Base-by-base conservation (phyloP, 441 rosid species). In the Codiaeum variegatum region DNA sequence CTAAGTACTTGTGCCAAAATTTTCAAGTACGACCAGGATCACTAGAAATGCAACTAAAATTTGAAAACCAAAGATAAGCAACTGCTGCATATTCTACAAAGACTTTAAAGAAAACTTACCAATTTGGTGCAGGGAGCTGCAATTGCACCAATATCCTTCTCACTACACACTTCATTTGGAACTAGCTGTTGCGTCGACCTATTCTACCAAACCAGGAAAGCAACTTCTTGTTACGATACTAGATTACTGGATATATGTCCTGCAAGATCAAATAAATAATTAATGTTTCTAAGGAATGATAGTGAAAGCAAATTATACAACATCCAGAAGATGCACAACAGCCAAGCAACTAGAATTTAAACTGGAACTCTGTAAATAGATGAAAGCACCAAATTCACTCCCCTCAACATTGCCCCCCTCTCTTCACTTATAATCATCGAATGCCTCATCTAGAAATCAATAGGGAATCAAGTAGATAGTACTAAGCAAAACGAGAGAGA, bases 191-290 rank as follows among this genome's bases (percentile, higher is more conserved):
- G 51, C 5, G 2, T 55, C 52, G 21, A 21, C 12, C 31, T 24
- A 56, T 55, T 1, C 58, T 15, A n/a, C 38, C n/a, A 54, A 5
- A 12, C 8, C 31, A 28, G 31, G 0, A 44, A 51, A 5, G 52
- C 31, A 28, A 3, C 34, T 56, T 28, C 51, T 36, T 13, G 11
- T 77, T 69, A 81, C 32, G 78, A 66, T 52, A 79, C 68, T 4
- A 83, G 75, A 73, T 78, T 76, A 7, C 73, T 46, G 2, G 82
- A 46, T 55, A 80, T 34, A 54, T 81, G 85, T 66, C 86, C 88
- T 83, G 84, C 74, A 73, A 68, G 4, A 31, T 40, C 40, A 71
- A 72, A 72, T 51, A 24, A 75, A 67, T 21, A 66, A 15, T 24
- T 9, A 29, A 36, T 16, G 60, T 42, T 23, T 67, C 13, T 2